These are phyloP conservation scores for Ceratocystis eucalypticola DNA, from an alignment of 2,329 filamentous ascomycete species.

Conservation along the genomic window DNA sequence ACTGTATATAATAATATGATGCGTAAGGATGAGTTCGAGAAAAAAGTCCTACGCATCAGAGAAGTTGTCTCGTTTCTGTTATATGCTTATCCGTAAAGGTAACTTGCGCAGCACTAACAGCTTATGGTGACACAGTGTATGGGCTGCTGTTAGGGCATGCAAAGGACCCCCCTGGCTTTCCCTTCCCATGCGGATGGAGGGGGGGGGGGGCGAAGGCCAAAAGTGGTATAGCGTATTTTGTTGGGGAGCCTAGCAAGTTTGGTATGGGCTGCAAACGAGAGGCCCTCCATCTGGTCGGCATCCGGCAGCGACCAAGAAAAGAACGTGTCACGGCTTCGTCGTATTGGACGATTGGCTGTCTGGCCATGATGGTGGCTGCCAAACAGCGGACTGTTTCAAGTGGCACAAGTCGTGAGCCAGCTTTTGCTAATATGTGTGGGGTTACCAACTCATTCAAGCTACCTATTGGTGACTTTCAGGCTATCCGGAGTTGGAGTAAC, in stretches of 20 bases:
- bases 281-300: background rate
- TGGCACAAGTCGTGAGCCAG: background rate
- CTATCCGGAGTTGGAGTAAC: background rate
- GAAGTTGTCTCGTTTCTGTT: background rate
- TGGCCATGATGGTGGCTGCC: background rate
- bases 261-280: background rate
- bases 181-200: background rate
- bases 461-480: background rate
- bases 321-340: background rate
- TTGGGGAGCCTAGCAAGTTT: background rate
- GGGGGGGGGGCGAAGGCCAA: background rate
- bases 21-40: background rate
- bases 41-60: background rate
- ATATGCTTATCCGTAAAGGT: background rate
- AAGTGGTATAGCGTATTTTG: background rate
- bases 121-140: background rate
- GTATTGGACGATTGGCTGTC: background rate
- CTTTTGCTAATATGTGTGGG: too few species aligned
- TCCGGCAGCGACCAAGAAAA: background rate
- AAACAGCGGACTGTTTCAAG: background rate
- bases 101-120: constrained; percentile 7
- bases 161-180: background rate
- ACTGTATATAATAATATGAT: background rate
- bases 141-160: background rate
- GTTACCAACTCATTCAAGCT: too few species aligned